Evolutionary conservation across 2,329 filamentous ascomycete species (phyloP).

Genomic region (Curvularia lunata): DNA sequence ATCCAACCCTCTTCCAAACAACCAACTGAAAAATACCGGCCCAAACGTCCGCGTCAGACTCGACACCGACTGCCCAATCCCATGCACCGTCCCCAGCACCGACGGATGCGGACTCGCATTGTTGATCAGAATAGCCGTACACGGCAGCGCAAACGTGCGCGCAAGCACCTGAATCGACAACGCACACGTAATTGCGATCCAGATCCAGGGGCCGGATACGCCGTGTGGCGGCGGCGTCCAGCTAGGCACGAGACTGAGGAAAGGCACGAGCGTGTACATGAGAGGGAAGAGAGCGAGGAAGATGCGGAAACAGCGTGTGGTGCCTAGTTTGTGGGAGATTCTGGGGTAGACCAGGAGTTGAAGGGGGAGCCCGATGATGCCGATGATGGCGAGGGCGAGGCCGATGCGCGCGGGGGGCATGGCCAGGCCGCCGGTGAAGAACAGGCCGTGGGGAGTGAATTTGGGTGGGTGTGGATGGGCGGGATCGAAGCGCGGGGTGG

Average conservation of each 20-base stretch:
- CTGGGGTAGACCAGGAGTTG: slow-evolving; percentile 56
- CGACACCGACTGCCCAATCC: slow-evolving; percentile 65
- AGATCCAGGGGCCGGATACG: slow-evolving; percentile 51
- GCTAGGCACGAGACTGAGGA: slow-evolving; percentile 53
- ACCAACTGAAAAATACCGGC: slow-evolving; percentile 64
- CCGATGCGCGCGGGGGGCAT: slow-evolving; percentile 57
- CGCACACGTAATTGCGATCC: slow-evolving; percentile 52
- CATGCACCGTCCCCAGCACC: slow-evolving; percentile 64
- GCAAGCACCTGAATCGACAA: slow-evolving; percentile 55
- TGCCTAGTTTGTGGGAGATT: slow-evolving; percentile 52
- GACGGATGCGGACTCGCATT: slow-evolving; percentile 61
- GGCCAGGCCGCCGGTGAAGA: slow-evolving; percentile 59
- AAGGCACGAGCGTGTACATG: slow-evolving; percentile 53
- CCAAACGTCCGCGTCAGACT: slow-evolving; percentile 66
- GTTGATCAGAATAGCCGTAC: slow-evolving; percentile 60
- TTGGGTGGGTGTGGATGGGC: slow-evolving; percentile 40
- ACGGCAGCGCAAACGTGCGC: slow-evolving; percentile 61
- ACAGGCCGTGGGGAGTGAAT: slow-evolving; percentile 47
- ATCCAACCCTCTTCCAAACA: slow-evolving; percentile 66
- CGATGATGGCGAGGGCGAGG: slow-evolving; percentile 56
- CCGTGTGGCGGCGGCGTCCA: slow-evolving; percentile 47
- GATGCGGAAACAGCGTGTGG: slow-evolving; percentile 50
- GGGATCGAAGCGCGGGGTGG: slow-evolving; percentile 53
- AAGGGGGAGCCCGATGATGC: slow-evolving; percentile 54
- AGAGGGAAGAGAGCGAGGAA: slow-evolving; percentile 55